Conservation (phyloP, 768 basidiomycete genomes). For the Pleurotus djamor region DNA sequence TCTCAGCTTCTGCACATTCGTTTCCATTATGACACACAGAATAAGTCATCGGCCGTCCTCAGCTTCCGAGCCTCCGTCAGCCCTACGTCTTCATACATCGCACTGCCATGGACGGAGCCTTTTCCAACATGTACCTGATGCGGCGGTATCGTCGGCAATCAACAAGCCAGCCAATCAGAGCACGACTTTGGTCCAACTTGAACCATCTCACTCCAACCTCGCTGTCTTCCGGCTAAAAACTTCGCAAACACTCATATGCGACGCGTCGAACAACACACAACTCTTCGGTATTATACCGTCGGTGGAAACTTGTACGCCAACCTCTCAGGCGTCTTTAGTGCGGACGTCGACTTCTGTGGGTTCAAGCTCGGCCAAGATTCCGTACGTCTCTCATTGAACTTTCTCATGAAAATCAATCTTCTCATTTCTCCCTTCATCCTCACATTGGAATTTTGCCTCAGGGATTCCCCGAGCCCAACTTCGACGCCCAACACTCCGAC, state of each 20-base stretch:
- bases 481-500: conserved; percentile 42
- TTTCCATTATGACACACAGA: too few species aligned
- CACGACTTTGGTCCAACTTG: neutral
- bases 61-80: conserved; percentile 3
- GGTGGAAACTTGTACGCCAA: neutral
- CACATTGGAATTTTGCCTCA: conserved; percentile 12
- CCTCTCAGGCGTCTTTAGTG: neutral
- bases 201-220: neutral
- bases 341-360: conserved; percentile 10
- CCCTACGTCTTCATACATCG: neutral
- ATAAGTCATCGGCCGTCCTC: neutral
- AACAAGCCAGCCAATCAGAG: conserved; percentile 1
- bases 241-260: neutral
- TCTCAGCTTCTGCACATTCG: too few species aligned
- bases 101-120: neutral
- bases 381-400: conserved; percentile 15
- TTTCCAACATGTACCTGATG: conserved; percentile 2
- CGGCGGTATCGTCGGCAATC: conserved; percentile 1
- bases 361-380: conserved; percentile 47
- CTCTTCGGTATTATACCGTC: neutral
- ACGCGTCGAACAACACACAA: neutral
- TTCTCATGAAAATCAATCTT: too few species aligned
- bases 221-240: neutral
- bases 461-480: conserved; percentile 46
- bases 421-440: neutral